Evolutionary conservation across 805 yeast genomes (phyloP).

Genomic region (Pichia deserticola): DNA sequence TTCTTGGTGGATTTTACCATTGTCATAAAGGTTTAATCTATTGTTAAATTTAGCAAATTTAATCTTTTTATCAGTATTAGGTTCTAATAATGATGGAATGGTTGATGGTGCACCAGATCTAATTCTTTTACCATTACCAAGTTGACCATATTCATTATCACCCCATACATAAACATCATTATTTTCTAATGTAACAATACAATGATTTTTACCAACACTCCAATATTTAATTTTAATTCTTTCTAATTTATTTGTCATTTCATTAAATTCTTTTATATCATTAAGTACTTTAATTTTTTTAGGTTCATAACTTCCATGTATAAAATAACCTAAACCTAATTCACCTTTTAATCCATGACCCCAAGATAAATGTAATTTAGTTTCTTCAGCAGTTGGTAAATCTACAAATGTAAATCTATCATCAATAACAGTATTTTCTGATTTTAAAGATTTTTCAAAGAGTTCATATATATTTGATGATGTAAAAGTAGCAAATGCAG

Average conservation of each 20-base stretch:
- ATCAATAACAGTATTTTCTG: slow-evolving; percentile 3
- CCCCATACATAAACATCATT: slow-evolving; percentile 78
- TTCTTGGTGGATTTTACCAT: slow-evolving; percentile 40
- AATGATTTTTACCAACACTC: slow-evolving; percentile 61
- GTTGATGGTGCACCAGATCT: slow-evolving; percentile 48
- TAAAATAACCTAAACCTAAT: slow-evolving; percentile 68
- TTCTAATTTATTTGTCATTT: slow-evolving; percentile 32
- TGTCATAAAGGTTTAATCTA: slow-evolving; percentile 38
- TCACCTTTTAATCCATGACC: slow-evolving; percentile 87
- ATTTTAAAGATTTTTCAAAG: slow-evolving; percentile 26
- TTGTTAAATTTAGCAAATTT: slow-evolving; percentile 28
- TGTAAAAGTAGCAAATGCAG: slow-evolving; percentile 45
- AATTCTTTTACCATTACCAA: slow-evolving; percentile 72
- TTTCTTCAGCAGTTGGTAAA: slow-evolving; percentile 18
- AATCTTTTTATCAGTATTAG: slow-evolving; percentile 21
- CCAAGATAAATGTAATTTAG: slow-evolving; percentile 46
- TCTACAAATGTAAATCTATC: slow-evolving; percentile 10
- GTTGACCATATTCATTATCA: slow-evolving; percentile 71
- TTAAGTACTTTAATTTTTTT: slow-evolving; percentile 43
- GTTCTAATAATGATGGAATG: slow-evolving; percentile 54
- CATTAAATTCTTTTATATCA: slow-evolving; percentile 49
- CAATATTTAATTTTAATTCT: slow-evolving; percentile 44
- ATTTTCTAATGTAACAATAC: slow-evolving; percentile 50
- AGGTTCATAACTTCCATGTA: slow-evolving; percentile 70
- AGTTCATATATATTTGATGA: slow-evolving; percentile 30